Percentiles rank a stretch among this genome's conserved stretches.
Conservation (phyloP, 1,139 yeast genomes). For the Suhomyces bribrorum region DNA sequence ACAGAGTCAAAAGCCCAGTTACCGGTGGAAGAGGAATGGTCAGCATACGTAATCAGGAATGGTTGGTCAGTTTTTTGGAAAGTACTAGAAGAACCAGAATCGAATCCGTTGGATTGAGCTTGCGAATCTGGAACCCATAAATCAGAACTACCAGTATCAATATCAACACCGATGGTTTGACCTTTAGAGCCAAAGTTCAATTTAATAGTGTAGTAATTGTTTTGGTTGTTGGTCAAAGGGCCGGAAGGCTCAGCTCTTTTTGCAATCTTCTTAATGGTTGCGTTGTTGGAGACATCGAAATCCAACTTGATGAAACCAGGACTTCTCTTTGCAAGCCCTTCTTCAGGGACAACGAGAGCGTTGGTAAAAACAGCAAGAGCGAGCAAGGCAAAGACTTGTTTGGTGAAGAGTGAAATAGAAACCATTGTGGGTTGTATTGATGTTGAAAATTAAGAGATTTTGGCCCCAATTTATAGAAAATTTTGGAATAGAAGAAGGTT, state of each 20-base stretch:
- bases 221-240: conserved; percentile 5
- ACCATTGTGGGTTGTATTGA: conserved; percentile 9
- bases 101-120: conserved; percentile 4
- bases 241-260: conserved; percentile 3
- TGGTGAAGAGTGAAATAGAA: conserved; percentile 10
- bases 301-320: conserved; percentile 16
- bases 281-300: conserved; percentile 11
- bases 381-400: conserved; percentile 9
- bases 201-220: conserved; percentile 10
- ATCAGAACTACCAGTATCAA: conserved; percentile 26
- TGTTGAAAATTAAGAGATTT: background rate
- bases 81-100: conserved; percentile 7
- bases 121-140: conserved; percentile 18
- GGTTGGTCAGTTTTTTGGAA: conserved; percentile 2
- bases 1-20: conserved; percentile 20
- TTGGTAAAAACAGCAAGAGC: conserved; percentile 8
- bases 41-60: conserved; percentile 21
- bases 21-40: conserved; percentile 19
- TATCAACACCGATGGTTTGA: conserved; percentile 12
- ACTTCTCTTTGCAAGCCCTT: conserved; percentile 8
- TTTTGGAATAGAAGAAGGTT: no score
- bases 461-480: conserved; percentile 3
- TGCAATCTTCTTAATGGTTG: background rate
- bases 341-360: conserved; percentile 11
- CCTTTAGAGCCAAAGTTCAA: conserved; percentile 13